These are phyloP conservation scores for Fusarium caatingaense DNA, from an alignment of 2,329 filamentous ascomycete species.

Conservation along the genomic window DNA sequence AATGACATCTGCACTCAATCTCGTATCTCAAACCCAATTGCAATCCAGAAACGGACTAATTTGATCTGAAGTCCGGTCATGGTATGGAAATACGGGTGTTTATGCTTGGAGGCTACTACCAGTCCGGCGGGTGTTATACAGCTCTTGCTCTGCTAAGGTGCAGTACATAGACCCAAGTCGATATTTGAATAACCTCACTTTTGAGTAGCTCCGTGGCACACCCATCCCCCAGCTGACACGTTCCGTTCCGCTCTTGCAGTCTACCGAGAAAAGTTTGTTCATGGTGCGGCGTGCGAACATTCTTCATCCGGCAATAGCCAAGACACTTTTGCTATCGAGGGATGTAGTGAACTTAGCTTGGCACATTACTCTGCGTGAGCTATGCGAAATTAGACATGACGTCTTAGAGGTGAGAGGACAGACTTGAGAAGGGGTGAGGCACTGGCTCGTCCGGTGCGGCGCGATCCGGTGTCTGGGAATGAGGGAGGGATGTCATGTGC, in stretches of 20 bases:
- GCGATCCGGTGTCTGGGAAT: slow-evolving; percentile 34
- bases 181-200: not conserved
- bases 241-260: slow-evolving; percentile 32
- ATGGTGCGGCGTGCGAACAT: not conserved
- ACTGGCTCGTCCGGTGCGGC: slow-evolving; percentile 29
- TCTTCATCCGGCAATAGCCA: slow-evolving; percentile 9
- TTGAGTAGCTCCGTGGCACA: slow-evolving; percentile 1
- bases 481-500: slow-evolving; percentile 18
- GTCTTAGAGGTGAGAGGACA: not conserved
- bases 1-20: slow-evolving; percentile 25
- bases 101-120: not conserved
- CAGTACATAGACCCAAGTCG: not conserved
- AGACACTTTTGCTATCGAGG: slow-evolving; percentile 9
- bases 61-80: not conserved
- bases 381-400: slow-evolving; percentile 10
- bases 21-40: slow-evolving; percentile 1
- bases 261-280: slow-evolving; percentile 1
- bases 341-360: slow-evolving; percentile 23
- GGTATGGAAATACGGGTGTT: not conserved
- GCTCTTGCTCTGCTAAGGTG: not conserved
- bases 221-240: slow-evolving; percentile 19
- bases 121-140: slow-evolving; percentile 6
- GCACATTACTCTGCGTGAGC: slow-evolving; percentile 20
- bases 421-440: slow-evolving; percentile 6
- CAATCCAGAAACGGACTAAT: slow-evolving; percentile 10